Base-by-base conservation (phyloP, 2,329 filamentous ascomycete species). In the Bertia moriformis region DNA sequence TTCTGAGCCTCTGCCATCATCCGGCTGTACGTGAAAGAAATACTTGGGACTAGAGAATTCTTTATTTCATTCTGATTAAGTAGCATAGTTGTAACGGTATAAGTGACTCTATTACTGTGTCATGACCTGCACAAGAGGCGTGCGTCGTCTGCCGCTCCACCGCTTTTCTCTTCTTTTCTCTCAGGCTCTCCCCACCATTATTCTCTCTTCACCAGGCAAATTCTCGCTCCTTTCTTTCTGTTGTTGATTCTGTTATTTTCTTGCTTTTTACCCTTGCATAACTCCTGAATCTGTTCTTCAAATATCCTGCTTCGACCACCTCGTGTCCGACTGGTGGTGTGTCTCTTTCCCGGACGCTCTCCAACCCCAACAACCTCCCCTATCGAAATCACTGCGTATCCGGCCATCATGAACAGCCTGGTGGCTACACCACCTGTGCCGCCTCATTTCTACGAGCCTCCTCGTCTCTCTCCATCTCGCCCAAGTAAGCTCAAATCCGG, bases 381-480 rank as follows among this genome's bases (percentile, higher is more conserved):
- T n/a, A n/a, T n/a, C n/a, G n/a, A n/a, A n/a, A n/a, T n/a, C n/a
- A n/a, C n/a, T n/a, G n/a, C n/a, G n/a, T n/a, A n/a, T n/a, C n/a
- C n/a, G n/a, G 47, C 49, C 59, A 62, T 53, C 61, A 78, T 78
- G 72, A 78, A 74, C 63, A 73, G 66, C 56, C 59, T 78, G 56
- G 60, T 69, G 58, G 61, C 62, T 48, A 67, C 63, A 54, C 67
- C 71, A 55, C 67, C 68, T 54, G 59, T 74, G 54, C 68, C 72
- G 61, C 73, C 73, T 55, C 74, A 78, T 56, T 73, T 77, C 47
- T 69, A 77, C 57, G 64, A 69, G 50, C 66, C 71, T 55, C 61
- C 62, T 55, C 70, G 70, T 55, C 65, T 71, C 49, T 75, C 72
- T 48, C 69, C 73, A 40, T 64, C 69, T 47, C 65, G 67, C 55